phyloP scores from a whole-genome alignment of 2,329 filamentous ascomycete species.

The Aspergillus sp. region DNA sequence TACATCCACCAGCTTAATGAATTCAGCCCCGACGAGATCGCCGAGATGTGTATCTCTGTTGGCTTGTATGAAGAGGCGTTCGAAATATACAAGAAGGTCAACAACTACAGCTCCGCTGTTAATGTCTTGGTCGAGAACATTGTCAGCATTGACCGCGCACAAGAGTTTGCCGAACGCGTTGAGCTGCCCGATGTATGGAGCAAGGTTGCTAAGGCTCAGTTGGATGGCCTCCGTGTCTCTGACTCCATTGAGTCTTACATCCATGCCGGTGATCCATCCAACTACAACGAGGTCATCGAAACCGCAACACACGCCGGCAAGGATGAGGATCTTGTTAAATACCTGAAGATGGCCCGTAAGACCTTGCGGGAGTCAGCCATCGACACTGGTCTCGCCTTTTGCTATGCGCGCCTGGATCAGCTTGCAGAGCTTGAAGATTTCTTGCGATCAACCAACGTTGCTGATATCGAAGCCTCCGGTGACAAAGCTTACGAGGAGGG shows the following conservation, averaged over 20 bases:
- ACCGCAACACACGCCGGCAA: slow-evolving; percentile 93
- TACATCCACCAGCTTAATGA: slow-evolving; percentile 90
- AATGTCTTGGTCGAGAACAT: slow-evolving; percentile 94
- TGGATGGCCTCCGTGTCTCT: slow-evolving; percentile 88
- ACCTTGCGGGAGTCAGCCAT: slow-evolving; percentile 90
- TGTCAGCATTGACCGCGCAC: slow-evolving; percentile 95
- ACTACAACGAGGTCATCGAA: slow-evolving; percentile 95
- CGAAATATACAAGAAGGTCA: slow-evolving; percentile 97
- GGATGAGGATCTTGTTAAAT: slow-evolving; percentile 96
- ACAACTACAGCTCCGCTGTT: slow-evolving; percentile 81
- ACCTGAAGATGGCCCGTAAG: slow-evolving; percentile 94
- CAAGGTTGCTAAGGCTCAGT: slow-evolving; percentile 94
- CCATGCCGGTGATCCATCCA: slow-evolving; percentile 86
- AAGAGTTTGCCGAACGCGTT: slow-evolving; percentile 91
- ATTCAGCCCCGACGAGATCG: slow-evolving; percentile 91
- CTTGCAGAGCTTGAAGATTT: slow-evolving; percentile 95
- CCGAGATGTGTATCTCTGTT: slow-evolving; percentile 87
- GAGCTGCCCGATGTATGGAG: slow-evolving; percentile 97
- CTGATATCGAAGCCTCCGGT: slow-evolving; percentile 92
- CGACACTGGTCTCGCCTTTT: slow-evolving; percentile 91
- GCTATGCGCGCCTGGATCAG: slow-evolving; percentile 87
- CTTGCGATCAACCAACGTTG: slow-evolving; percentile 86
- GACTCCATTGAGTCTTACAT: slow-evolving; percentile 98
- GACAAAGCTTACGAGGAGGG: slow-evolving; percentile 97
- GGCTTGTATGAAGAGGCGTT: slow-evolving; percentile 96